These are phyloP conservation scores for Fusarium falciforme DNA, from an alignment of 2,329 filamentous ascomycete genomes.

Conservation along the genomic window DNA sequence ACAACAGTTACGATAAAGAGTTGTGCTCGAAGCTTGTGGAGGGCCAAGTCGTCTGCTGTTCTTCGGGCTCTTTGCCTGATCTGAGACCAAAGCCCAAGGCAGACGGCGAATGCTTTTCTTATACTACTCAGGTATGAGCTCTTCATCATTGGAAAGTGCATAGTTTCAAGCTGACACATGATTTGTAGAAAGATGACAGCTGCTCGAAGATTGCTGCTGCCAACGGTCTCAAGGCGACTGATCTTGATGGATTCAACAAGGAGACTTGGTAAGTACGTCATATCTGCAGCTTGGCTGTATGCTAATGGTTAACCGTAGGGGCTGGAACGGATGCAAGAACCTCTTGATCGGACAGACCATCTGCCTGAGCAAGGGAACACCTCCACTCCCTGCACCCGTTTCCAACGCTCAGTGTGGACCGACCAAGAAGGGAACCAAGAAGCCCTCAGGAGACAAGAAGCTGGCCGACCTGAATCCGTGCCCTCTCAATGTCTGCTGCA, in stretches of 20 bases:
- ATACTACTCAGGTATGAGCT: neutral
- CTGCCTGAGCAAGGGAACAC: neutral
- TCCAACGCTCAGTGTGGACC: neutral
- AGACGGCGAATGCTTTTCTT: neutral
- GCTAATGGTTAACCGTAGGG: neutral
- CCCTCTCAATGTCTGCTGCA: slow-evolving; percentile 46
- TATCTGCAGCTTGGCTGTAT: too few relatives aligned
- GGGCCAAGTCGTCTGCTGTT: neutral
- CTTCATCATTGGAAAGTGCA: neutral
- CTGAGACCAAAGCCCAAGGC: neutral
- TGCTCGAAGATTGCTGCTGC: neutral
- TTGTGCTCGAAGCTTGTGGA: neutral
- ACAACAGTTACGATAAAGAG: neutral
- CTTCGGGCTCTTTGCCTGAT: neutral
- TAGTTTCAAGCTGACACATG: neutral
- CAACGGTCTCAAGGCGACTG: neutral
- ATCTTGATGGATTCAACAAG: neutral
- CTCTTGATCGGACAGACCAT: neutral
- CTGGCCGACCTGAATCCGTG: slow-evolving; percentile 45
- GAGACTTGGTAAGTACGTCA: neutral
- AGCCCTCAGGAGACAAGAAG: neutral
- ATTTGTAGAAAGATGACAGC: neutral
- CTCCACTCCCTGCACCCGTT: neutral
- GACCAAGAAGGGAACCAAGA: neutral
- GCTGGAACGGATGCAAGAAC: neutral